Evolutionary conservation across 257 asterid species (phyloP).

Genomic region (Catharanthus roseus): DNA sequence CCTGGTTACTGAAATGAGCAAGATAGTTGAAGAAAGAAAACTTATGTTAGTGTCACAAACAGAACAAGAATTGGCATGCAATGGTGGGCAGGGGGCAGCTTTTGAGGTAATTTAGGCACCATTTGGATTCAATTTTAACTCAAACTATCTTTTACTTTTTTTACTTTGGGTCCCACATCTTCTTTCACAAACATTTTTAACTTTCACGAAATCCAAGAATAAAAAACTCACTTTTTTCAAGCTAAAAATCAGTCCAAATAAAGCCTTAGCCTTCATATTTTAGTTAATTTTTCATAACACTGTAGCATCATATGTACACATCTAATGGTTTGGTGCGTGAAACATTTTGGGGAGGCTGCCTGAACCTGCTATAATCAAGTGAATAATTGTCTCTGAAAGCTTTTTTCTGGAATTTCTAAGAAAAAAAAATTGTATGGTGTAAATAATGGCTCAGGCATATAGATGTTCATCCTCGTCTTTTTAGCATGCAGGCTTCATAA

Average conservation of each 20-base stretch:
- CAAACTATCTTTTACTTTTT: too few species aligned
- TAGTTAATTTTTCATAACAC: slow-evolving; percentile 2
- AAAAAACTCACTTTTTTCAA: too few species aligned
- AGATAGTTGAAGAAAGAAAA: slow-evolving; percentile 88
- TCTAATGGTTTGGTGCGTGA: neutral
- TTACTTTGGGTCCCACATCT: too few species aligned
- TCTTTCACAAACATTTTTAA: too few species aligned
- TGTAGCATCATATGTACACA: slow-evolving; percentile 6
- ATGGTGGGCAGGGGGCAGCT: slow-evolving; percentile 98
- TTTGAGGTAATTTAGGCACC: slow-evolving; percentile 87
- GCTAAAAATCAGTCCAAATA: too few species aligned
- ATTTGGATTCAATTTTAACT: too few species aligned
- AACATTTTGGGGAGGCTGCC: neutral
- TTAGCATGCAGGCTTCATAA: neutral
- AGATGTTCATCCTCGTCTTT: neutral
- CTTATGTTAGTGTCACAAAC: slow-evolving; percentile 94
- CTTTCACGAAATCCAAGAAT: too few species aligned
- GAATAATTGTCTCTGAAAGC: neutral
- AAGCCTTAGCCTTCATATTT: slow-evolving; percentile 11
- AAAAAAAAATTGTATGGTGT: neutral
- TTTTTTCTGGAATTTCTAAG: neutral
- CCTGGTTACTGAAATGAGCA: slow-evolving; percentile 94
- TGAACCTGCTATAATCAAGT: neutral
- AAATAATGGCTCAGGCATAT: neutral
- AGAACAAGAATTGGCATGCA: slow-evolving; percentile 97